phyloP scores from a whole-genome alignment of 345 rosid species.

The Eucalyptus leucophloia region DNA sequence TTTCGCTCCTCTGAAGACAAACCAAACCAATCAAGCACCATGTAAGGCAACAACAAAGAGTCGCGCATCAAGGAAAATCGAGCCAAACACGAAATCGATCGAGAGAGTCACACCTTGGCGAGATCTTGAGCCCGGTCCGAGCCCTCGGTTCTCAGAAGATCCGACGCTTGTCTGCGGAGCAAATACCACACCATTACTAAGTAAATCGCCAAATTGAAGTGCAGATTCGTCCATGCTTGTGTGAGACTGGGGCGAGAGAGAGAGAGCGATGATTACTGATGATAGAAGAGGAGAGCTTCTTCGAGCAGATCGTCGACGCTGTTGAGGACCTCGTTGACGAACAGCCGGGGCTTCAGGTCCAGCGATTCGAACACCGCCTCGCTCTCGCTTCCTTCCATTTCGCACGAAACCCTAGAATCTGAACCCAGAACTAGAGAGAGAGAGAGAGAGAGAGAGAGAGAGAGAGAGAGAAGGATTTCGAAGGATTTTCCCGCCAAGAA shows the following conservation, averaged over 20 bases:
- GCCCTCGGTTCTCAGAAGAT: constrained; percentile 21
- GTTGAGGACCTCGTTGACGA: constrained; percentile 71
- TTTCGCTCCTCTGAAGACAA: neutral
- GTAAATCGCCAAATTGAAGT: neutral
- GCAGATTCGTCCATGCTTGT: neutral
- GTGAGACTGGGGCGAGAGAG: neutral
- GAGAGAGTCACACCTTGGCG: constrained; percentile 20
- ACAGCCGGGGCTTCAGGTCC: constrained; percentile 54
- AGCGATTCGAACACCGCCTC: constrained; percentile 47
- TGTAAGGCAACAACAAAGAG: neutral
- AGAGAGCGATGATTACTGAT: constrained; percentile 13
- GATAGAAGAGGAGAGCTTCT: constrained; percentile 55
- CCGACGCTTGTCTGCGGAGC: constrained; percentile 47
- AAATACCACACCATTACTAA: neutral
- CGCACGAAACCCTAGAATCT: neutral
- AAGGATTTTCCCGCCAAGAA: neutral
- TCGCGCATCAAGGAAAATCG: neutral
- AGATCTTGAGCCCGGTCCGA: constrained; percentile 36
- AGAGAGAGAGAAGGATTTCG: neutral
- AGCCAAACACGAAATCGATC: neutral
- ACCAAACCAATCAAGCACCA: neutral
- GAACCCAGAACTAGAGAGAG: neutral
- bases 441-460: neutral
- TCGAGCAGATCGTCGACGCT: constrained; percentile 47
- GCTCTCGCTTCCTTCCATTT: constrained; percentile 71